phyloP scores from a whole-genome alignment of 2,329 filamentous ascomycete species.

The Thielaviopsis euricoi region DNA sequence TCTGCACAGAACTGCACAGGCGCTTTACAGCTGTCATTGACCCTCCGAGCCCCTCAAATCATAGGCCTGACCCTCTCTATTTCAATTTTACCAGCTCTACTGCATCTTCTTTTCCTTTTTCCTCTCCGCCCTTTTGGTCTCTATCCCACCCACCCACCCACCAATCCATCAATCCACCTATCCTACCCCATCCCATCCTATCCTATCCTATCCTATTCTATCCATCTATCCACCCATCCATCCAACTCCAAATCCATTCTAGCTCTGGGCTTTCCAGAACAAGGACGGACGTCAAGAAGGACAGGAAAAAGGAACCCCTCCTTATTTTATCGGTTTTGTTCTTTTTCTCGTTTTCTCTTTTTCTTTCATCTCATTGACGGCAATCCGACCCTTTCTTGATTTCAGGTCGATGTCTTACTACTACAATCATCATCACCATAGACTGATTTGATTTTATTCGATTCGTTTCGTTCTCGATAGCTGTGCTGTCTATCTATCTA shows the following conservation, averaged over 20 bases:
- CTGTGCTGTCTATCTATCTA: neutral
- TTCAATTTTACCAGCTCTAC: neutral
- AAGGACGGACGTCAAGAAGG: neutral
- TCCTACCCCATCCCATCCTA: neutral
- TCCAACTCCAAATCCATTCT: neutral
- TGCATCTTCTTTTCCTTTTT: neutral
- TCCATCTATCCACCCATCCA: neutral
- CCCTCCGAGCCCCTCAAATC: neutral
- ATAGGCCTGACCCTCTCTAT: neutral
- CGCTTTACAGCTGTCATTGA: neutral
- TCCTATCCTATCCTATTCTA: conserved; percentile 1
- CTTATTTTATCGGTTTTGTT: neutral
- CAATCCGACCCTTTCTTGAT: neutral
- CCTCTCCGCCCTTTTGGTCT: neutral
- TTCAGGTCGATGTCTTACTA: neutral
- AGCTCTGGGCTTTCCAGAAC: conserved; percentile 8
- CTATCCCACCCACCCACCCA: too few relatives aligned
- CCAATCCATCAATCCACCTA: neutral
- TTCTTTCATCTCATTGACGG: conserved; percentile 1
- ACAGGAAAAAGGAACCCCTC: neutral
- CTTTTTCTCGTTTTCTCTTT: conserved; percentile 9
- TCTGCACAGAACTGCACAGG: too few relatives aligned
- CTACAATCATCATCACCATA: neutral
- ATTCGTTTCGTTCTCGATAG: neutral
- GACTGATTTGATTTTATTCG: neutral